Evolutionary conservation across 208 protist genomes (phyloP).

Genomic region (Balamuthia mandrillaris): DNA sequence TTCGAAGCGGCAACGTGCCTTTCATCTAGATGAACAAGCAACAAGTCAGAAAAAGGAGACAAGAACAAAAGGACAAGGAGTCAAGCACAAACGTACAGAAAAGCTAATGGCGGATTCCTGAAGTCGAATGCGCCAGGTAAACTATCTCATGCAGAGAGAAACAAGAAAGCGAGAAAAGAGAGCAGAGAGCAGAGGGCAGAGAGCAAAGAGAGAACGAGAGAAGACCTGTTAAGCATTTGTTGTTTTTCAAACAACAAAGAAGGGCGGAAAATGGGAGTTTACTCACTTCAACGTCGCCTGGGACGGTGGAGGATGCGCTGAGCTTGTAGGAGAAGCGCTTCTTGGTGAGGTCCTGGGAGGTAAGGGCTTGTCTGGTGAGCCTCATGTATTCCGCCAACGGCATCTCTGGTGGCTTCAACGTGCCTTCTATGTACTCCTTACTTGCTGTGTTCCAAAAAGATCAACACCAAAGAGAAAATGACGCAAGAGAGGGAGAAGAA

Average conservation of each 20-base stretch:
- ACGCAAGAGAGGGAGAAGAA: no score
- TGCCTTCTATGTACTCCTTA: slow-evolving; percentile 13
- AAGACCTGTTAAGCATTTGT: no score
- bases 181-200: no score
- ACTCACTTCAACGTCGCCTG: no score
- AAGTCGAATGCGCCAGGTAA: slow-evolving; percentile 23
- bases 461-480: no score
- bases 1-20: slow-evolving; percentile 2
- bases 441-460: no score
- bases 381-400: slow-evolving; percentile 5
- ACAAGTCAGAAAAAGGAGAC: neutral
- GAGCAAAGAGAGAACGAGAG: no score
- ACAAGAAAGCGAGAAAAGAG: no score
- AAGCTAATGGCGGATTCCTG: slow-evolving; percentile 2
- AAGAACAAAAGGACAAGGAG: neutral
- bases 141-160: no score
- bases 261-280: no score
- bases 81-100: neutral
- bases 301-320: no score
- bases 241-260: no score
- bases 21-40: neutral
- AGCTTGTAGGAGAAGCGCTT: slow-evolving; percentile 31
- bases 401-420: slow-evolving; percentile 21
- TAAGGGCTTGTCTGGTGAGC: neutral
- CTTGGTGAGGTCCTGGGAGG: slow-evolving; percentile 14